Conservation (phyloP, 441 rosid species). For the Mallotus japonicus region DNA sequence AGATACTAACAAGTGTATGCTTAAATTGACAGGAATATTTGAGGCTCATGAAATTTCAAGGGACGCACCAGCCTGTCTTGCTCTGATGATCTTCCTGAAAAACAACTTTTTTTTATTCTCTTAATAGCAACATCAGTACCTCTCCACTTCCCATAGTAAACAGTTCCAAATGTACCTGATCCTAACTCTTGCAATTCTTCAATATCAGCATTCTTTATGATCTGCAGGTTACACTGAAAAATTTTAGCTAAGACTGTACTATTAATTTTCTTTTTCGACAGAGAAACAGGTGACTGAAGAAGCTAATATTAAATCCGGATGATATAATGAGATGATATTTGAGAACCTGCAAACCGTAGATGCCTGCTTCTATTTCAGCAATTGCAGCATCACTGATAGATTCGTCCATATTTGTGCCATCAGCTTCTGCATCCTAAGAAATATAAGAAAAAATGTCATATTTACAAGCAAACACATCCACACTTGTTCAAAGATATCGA, state of each 20-base stretch:
- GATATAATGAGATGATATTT: slow-evolving; percentile 15
- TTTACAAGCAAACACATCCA: slow-evolving; percentile 10
- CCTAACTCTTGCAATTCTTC: slow-evolving; percentile 86
- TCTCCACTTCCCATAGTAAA: slow-evolving; percentile 88
- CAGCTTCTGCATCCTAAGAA: slow-evolving; percentile 44
- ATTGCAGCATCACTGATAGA: slow-evolving; percentile 54
- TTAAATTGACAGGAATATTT: background rate
- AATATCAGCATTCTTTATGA: slow-evolving; percentile 68
- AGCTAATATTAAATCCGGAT: background rate
- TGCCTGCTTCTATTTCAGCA: slow-evolving; percentile 75
- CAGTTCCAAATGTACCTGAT: slow-evolving; percentile 93
- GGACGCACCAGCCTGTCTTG: slow-evolving; percentile 72
- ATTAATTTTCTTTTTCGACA: background rate
- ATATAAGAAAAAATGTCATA: slow-evolving; percentile 16
- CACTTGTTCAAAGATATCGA: background rate
- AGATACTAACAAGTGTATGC: background rate
- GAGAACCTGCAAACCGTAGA: slow-evolving; percentile 73
- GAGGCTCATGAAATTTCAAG: slow-evolving; percentile 5
- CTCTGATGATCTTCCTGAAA: slow-evolving; percentile 74
- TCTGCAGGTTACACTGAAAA: slow-evolving; percentile 36
- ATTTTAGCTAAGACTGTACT: slow-evolving; percentile 3
- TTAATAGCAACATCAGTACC: slow-evolving; percentile 96
- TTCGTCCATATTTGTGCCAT: slow-evolving; percentile 38
- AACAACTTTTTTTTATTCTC: slow-evolving; percentile 84
- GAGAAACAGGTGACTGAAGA: background rate